These are phyloP conservation scores for Hymenoscyphus scutula DNA, from an alignment of 2,329 filamentous ascomycete genomes.

Conservation along the genomic window DNA sequence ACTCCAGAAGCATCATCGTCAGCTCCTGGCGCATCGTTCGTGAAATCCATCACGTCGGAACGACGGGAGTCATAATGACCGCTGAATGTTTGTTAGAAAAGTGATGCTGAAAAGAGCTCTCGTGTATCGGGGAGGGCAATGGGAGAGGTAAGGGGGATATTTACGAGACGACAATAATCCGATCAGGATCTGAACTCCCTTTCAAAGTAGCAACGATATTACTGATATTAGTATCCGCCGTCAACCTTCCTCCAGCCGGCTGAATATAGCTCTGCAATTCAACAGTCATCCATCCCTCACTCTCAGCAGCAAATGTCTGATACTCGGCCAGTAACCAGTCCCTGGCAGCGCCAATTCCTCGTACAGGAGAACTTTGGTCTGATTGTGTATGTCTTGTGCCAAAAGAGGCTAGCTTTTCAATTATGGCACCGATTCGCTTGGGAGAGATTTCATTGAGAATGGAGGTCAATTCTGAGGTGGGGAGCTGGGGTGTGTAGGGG, in stretches of 20 bases:
- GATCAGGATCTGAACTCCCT: constrained; percentile 44
- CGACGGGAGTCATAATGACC: constrained; percentile 56
- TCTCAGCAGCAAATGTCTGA: constrained; percentile 45
- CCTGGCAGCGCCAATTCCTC: constrained; percentile 55
- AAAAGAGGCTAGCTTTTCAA: constrained; percentile 53
- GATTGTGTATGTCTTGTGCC: constrained; percentile 57
- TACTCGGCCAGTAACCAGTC: constrained; percentile 56
- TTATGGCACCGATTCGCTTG: constrained; percentile 47
- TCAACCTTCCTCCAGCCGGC: constrained; percentile 30
- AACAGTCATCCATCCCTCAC: constrained; percentile 51
- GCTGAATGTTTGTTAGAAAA: constrained; percentile 30
- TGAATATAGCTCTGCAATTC: constrained; percentile 52
- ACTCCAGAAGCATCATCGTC: constrained; percentile 58
- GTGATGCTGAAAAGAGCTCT: not conserved
- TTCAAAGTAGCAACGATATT: constrained; percentile 52
- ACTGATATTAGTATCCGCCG: constrained; percentile 44
- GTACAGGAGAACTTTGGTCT: constrained; percentile 47
- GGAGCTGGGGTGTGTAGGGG: constrained; percentile 22
- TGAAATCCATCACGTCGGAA: constrained; percentile 50
- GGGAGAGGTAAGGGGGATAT: not conserved
- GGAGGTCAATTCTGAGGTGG: constrained; percentile 19
- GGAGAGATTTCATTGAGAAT: constrained; percentile 30
- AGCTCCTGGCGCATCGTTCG: constrained; percentile 52
- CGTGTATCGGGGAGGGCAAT: not conserved
- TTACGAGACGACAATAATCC: constrained; percentile 34